Conservation (phyloP, 441 rosid species). For the Theobroma grandiflorum region DNA sequence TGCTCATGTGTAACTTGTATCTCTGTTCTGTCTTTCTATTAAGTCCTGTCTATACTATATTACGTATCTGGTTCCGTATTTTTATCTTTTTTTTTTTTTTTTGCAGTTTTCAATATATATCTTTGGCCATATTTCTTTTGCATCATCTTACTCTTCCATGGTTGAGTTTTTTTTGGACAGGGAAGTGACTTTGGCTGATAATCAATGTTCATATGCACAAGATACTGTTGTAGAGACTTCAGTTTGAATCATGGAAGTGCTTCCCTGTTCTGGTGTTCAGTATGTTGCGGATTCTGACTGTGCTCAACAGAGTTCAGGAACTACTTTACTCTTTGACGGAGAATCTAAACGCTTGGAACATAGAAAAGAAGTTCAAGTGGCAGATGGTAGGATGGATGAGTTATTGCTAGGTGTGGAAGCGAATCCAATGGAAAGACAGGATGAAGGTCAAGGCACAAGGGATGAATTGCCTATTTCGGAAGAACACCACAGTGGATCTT, state of each 20-base stretch:
- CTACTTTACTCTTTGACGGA: conserved; percentile 35
- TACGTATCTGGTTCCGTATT: background rate
- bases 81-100: background rate
- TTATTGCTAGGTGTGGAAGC: conserved; percentile 46
- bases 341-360: conserved; percentile 44
- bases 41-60: background rate
- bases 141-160: conserved; percentile 29
- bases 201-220: conserved; percentile 33
- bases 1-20: background rate
- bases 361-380: conserved; percentile 48
- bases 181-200: conserved; percentile 33
- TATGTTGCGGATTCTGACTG: conserved; percentile 54
- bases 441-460: conserved; percentile 41
- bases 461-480: conserved; percentile 47
- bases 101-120: background rate
- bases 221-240: conserved; percentile 34
- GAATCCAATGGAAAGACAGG: conserved; percentile 39
- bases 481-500: conserved; percentile 46
- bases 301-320: conserved; percentile 47
- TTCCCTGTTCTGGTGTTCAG: conserved; percentile 63
- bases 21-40: background rate
- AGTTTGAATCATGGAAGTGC: conserved; percentile 63
- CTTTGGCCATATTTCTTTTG: background rate
- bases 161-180: conserved; percentile 36
- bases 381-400: conserved; percentile 45